phyloP scores from a whole-genome alignment of 208 protist species.

The Phytomonas francai region DNA sequence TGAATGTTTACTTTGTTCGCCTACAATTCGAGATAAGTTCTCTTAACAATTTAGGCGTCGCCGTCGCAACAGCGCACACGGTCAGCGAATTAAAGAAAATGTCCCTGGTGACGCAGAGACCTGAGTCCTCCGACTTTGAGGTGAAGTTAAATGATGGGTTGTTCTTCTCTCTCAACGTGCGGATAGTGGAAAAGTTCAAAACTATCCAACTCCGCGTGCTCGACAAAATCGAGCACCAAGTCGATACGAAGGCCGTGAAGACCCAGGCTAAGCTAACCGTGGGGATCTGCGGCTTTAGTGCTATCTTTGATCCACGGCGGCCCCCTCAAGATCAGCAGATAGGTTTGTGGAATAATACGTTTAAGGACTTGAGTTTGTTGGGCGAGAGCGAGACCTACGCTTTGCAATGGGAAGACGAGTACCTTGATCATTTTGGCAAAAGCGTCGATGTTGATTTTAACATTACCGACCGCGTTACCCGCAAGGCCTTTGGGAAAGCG shows the following conservation, averaged over 20 bases:
- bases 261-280: slow-evolving; percentile 47
- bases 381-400: slow-evolving; percentile 56
- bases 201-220: slow-evolving; percentile 38
- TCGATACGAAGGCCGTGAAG: not conserved
- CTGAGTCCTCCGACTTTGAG: slow-evolving; percentile 14
- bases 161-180: slow-evolving; percentile 31
- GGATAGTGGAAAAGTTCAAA: slow-evolving; percentile 15
- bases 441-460: slow-evolving; percentile 42
- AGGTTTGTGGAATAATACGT: slow-evolving; percentile 56
- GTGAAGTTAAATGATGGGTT: slow-evolving; percentile 27
- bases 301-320: slow-evolving; percentile 63
- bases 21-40: slow-evolving; percentile 66
- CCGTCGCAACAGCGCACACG: slow-evolving; percentile 23
- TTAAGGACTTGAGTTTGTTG: slow-evolving; percentile 23
- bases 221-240: slow-evolving; percentile 37
- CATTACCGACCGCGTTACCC: slow-evolving; percentile 33
- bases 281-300: slow-evolving; percentile 65
- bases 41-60: slow-evolving; percentile 49
- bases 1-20: slow-evolving; percentile 35
- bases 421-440: slow-evolving; percentile 57
- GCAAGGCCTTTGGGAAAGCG: slow-evolving; percentile 25
- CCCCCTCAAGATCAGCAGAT: slow-evolving; percentile 72
- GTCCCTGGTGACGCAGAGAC: slow-evolving; percentile 18
- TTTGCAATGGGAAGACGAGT: slow-evolving; percentile 77
- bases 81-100: slow-evolving; percentile 33